phyloP scores from a whole-genome alignment of 2,329 filamentous ascomycete genomes.

The Grosmannia serpens region DNA sequence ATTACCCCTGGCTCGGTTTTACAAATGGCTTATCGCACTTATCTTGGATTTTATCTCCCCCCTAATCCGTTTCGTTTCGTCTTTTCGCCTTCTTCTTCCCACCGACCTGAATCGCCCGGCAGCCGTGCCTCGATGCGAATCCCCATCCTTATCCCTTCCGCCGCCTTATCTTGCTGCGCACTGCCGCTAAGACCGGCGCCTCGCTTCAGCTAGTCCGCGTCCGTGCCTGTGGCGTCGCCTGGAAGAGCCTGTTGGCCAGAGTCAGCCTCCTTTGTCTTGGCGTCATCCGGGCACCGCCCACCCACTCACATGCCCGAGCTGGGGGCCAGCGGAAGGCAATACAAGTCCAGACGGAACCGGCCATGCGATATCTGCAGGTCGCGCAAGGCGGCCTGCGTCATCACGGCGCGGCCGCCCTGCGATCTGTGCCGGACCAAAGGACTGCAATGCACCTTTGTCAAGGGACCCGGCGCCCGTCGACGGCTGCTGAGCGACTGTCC shows the following conservation, averaged over 20 bases:
- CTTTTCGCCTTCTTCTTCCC: neutral
- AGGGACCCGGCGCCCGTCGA: neutral
- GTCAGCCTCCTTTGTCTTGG: neutral
- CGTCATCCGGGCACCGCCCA: neutral
- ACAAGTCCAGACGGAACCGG: slow-evolving; percentile 1
- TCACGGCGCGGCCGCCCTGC: neutral
- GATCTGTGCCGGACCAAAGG: slow-evolving; percentile 1
- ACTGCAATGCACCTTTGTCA: slow-evolving; percentile 1
- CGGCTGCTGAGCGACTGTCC: neutral
- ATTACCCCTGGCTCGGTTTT: neutral
- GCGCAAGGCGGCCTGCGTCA: slow-evolving; percentile 4
- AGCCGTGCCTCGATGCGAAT: neutral
- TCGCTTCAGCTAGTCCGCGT: neutral
- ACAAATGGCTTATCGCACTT: neutral
- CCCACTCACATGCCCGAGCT: neutral
- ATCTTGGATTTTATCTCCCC: neutral
- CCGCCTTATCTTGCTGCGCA: neutral
- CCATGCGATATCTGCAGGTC: slow-evolving; percentile 4
- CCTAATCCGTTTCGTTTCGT: neutral
- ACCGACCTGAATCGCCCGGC: neutral
- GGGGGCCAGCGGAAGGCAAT: neutral
- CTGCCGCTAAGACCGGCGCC: neutral
- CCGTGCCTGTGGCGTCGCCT: neutral
- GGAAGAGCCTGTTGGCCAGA: neutral
- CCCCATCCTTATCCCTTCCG: neutral